Conservation (phyloP, 352 stramenopile species). For the Pythium phragmiticola region DNA sequence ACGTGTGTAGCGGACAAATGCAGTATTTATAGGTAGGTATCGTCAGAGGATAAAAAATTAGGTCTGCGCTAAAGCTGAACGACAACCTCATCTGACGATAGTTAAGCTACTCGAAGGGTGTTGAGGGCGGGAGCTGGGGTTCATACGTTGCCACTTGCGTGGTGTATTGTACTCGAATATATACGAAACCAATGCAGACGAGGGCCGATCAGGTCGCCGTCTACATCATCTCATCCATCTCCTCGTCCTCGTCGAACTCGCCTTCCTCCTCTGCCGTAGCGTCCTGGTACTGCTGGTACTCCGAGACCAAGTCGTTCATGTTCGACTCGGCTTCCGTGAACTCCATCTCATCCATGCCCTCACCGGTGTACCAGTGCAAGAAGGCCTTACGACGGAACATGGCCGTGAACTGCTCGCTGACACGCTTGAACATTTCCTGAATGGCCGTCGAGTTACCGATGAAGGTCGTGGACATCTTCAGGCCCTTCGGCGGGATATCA, state of each 20-base stretch:
- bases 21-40: conserved; percentile 50
- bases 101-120: conserved; percentile 51
- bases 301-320: conserved; percentile 99
- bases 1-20: conserved; percentile 11
- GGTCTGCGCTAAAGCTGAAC: conserved; percentile 54
- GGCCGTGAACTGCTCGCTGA: conserved; percentile 99
- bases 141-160: conserved; percentile 41
- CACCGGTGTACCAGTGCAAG: conserved; percentile 99
- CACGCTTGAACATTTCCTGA: conserved; percentile 99
- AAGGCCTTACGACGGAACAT: conserved; percentile 99
- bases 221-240: conserved; percentile 94
- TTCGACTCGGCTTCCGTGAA: conserved; percentile 99
- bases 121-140: conserved; percentile 22
- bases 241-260: conserved; percentile 96
- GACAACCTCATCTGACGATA: conserved; percentile 62
- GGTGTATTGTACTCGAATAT: conserved; percentile 62
- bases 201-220: conserved; percentile 44
- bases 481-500: conserved; percentile 97
- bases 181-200: conserved; percentile 50
- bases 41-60: conserved; percentile 58
- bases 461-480: conserved; percentile 99
- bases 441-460: conserved; percentile 99
- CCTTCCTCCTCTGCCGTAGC: conserved; percentile 98
- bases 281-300: conserved; percentile 99
- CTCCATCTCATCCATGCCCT: conserved; percentile 99